Evolutionary conservation across 768 basidiomycete species (phyloP), one percentile per base, ranked within the genome.

Genomic region (Grammothele lineata): DNA sequence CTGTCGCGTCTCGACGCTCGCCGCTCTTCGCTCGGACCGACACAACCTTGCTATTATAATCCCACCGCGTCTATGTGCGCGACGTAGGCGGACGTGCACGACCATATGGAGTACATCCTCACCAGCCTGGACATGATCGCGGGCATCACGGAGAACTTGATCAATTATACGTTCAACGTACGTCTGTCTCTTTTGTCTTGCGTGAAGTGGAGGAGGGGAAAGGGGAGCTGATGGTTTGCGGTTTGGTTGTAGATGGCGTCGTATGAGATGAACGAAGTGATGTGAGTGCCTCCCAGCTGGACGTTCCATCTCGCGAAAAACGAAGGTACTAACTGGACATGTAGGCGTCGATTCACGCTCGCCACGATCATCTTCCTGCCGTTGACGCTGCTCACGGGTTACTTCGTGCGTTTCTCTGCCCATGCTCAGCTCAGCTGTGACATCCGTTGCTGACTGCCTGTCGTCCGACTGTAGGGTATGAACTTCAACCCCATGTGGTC

Each of bases 91-190:
- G 86, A 88, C 58, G 83, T 87, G 2, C 73, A 77, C 49, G 87
- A 89, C 57, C 87, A 89, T 54, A 81, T 84, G 70, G 86, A 87
- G 45, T 83, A 83, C 48, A 79, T 84, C 27, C 59, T 89, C 21
- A 70, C 73, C 1, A 83, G 79, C 54, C 59, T 89, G 40, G 87
- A 89, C 50, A 85, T 86, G 78, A 87, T 87, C 53, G 71, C 81
- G 1, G 76, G 74, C 23, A 80, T 87, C 51, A 71, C 79, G 5
- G 82, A 87, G 56, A 87, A 87, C 57, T 59, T 87, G 55, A 86
- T 87, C 55, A 73, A 76, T 48, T 87, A 83, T 59, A 78, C 81
- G 17, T 88, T 87, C 71, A 87, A 87, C 62, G 82, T 85, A 40
- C 21, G 80, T 66, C 24, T 12, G 18, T 39, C 39, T 33, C 22